phyloP scores from a whole-genome alignment of 1,139 yeast species.

The Meyerozyma smithsonii region DNA sequence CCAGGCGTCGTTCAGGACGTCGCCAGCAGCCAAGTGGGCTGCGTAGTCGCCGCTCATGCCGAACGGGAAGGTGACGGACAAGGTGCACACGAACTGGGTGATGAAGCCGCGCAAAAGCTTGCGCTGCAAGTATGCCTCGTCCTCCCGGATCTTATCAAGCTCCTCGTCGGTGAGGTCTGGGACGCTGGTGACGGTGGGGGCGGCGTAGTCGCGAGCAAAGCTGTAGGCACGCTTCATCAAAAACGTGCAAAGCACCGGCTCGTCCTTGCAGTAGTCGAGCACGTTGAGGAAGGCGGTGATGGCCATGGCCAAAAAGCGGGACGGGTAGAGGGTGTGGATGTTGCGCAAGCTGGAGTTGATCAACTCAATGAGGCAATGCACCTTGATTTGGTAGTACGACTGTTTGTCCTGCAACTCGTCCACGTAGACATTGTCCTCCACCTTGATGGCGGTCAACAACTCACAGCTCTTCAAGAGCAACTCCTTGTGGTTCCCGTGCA shows the following conservation, averaged over 20 bases:
- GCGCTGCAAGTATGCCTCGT: constrained; percentile 51
- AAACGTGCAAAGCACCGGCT: constrained; percentile 32
- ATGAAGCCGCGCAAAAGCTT: constrained; percentile 39
- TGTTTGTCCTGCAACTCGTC: constrained; percentile 17
- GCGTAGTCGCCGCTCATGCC: constrained; percentile 25
- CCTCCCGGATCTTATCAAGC: constrained; percentile 35
- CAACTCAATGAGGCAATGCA: constrained; percentile 62
- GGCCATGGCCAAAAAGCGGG: constrained; percentile 68
- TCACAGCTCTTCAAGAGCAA: constrained; percentile 68
- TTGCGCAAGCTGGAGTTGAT: constrained; percentile 47
- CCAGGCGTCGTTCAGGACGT: background rate
- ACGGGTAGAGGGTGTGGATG: constrained; percentile 64
- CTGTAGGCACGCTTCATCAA: constrained; percentile 56
- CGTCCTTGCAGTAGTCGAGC: constrained; percentile 31
- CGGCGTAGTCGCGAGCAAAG: constrained; percentile 61
- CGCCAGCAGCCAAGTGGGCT: constrained; percentile 10
- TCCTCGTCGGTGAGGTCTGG: constrained; percentile 31
- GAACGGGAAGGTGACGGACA: constrained; percentile 21
- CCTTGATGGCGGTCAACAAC: constrained; percentile 32
- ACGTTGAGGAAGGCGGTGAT: constrained; percentile 51
- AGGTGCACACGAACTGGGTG: constrained; percentile 41
- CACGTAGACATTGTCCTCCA: constrained; percentile 14
- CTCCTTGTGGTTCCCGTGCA: constrained; percentile 75
- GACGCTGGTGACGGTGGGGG: constrained; percentile 41
- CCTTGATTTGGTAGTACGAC: constrained; percentile 47